phyloP scores from a whole-genome alignment of 208 protist species.

The Naegleria gruberi region DNA sequence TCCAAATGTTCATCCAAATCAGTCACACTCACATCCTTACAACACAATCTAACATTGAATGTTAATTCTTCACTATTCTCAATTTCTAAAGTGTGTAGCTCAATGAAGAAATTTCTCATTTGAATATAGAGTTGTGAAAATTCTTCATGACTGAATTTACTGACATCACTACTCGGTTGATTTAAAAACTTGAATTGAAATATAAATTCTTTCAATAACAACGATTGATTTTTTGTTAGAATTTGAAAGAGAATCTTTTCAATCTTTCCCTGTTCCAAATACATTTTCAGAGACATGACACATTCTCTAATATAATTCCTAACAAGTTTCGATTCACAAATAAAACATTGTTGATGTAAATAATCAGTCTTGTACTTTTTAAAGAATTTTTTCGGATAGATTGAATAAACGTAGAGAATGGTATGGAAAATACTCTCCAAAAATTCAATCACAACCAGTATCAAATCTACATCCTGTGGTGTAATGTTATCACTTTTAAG shows the following conservation, averaged over 20 bases:
- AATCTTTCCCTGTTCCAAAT: neutral
- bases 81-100: neutral
- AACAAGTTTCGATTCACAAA: neutral
- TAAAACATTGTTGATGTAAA: neutral
- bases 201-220: neutral
- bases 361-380: neutral
- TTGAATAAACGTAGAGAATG: neutral
- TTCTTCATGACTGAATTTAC: no score
- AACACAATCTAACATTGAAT: neutral
- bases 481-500: no score
- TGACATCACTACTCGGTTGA: neutral
- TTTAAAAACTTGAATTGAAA: neutral
- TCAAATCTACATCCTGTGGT: neutral
- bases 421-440: neutral
- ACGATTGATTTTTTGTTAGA: neutral
- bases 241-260: neutral
- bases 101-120: neutral
- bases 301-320: neutral
- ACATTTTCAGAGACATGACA: neutral
- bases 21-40: neutral
- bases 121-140: neutral
- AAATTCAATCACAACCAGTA: neutral
- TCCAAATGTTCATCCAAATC: neutral
- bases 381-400: neutral
- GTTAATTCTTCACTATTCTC: neutral